phyloP scores from a whole-genome alignment of 2,329 filamentous ascomycete genomes.

The Fusarium anguioides region DNA sequence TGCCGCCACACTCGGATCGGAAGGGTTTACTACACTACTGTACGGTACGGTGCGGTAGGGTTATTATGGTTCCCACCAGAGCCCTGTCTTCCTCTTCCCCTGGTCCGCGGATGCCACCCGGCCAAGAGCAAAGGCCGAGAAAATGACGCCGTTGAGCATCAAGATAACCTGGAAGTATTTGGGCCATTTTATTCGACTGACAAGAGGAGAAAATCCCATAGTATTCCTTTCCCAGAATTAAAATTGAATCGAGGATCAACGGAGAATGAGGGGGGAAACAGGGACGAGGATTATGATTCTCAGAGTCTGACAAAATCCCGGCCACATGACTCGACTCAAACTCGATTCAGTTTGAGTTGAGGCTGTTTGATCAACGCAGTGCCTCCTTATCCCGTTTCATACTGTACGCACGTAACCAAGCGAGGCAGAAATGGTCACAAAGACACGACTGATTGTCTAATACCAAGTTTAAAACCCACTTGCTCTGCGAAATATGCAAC shows the following conservation, averaged over 20 bases:
- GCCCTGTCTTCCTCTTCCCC: conserved; percentile 22
- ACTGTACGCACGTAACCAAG: conserved; percentile 9
- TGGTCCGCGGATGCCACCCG: conserved; percentile 35
- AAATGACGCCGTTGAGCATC: conserved; percentile 14
- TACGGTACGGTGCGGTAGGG: background rate
- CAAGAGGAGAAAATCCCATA: background rate
- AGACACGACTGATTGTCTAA: conserved; percentile 35
- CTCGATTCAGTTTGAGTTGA: conserved; percentile 13
- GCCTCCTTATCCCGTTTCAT: conserved; percentile 2
- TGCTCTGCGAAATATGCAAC: conserved; percentile 33
- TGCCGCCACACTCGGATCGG: conserved; percentile 14
- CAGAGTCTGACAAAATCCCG: background rate
- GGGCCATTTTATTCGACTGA: background rate
- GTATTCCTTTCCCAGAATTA: too few species aligned
- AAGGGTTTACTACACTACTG: conserved; percentile 14
- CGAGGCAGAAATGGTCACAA: conserved; percentile 8
- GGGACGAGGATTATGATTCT: background rate
- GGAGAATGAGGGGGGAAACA: background rate
- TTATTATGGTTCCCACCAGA: background rate
- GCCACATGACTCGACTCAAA: conserved; percentile 7
- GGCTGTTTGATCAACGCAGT: conserved; percentile 4
- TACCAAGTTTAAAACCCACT: conserved; percentile 30
- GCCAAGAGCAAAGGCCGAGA: background rate
- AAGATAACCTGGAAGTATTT: background rate
- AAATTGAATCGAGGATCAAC: too few species aligned